Evolutionary conservation across 1,284 basidiomycete species (phyloP).

Genomic region (Stereum hirsutum): DNA sequence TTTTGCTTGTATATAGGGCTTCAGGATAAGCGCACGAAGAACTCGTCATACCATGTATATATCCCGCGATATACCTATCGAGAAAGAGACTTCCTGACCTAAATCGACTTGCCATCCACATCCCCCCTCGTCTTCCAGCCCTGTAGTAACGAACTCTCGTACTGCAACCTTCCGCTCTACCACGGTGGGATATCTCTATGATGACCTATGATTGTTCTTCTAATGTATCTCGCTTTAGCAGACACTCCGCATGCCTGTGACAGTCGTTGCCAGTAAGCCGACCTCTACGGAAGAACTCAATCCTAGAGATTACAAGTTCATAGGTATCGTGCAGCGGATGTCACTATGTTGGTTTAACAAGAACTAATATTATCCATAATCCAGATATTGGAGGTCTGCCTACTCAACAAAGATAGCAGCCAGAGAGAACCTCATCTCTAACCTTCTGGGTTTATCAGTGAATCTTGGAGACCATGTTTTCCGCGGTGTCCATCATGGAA

Average conservation of each 20-base stretch:
- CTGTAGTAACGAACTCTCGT: no score
- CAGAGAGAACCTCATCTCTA: constrained; percentile 1
- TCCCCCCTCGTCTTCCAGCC: no score
- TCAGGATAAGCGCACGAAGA: no score
- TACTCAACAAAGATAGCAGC: background rate
- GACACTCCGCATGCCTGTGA: background rate
- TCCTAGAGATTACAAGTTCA: constrained; percentile 25
- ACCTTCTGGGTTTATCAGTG: constrained; percentile 24
- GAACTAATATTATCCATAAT: background rate
- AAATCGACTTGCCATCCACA: no score
- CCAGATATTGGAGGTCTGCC: constrained; percentile 36
- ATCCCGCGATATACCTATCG: no score
- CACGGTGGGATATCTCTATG: no score
- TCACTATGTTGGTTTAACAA: background rate
- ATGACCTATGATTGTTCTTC: no score
- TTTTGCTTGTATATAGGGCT: no score
- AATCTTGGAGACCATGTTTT: constrained; percentile 59
- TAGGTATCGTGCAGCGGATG: constrained; percentile 21
- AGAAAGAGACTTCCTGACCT: no score
- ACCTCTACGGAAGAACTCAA: constrained; percentile 14
- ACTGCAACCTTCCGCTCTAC: no score
- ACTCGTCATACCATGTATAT: no score
- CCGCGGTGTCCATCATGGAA: constrained; percentile 43
- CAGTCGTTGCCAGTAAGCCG: background rate
- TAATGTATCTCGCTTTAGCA: no score